Evolutionary conservation across 768 basidiomycete species (phyloP).

Genomic region (Lanmaoa rubissima): DNA sequence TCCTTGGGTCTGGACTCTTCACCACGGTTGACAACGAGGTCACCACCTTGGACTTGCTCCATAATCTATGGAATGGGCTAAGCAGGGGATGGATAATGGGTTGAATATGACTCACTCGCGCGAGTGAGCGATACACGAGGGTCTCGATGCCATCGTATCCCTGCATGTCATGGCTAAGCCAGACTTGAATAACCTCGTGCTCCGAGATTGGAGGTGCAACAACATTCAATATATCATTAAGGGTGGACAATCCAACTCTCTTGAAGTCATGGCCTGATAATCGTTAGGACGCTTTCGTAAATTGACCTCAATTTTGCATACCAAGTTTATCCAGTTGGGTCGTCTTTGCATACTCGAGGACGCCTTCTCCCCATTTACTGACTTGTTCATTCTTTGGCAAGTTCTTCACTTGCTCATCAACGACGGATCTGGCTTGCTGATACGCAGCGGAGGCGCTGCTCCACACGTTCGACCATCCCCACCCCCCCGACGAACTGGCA

Average conservation of each 20-base stretch:
- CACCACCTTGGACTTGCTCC: slow-evolving; percentile 93
- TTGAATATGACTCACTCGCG: slow-evolving; percentile 56
- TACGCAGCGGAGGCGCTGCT: slow-evolving; percentile 80
- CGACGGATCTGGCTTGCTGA: slow-evolving; percentile 82
- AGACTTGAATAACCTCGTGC: slow-evolving; percentile 96
- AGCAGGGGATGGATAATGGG: not conserved
- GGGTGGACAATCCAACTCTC: slow-evolving; percentile 80
- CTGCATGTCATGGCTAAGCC: slow-evolving; percentile 94
- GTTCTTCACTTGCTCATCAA: slow-evolving; percentile 91
- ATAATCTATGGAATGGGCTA: slow-evolving; percentile 56
- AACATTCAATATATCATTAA: slow-evolving; percentile 90
- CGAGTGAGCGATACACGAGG: slow-evolving; percentile 85
- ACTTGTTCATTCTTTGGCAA: slow-evolving; percentile 84
- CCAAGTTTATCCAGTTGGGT: slow-evolving; percentile 90
- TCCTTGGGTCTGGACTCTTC: slow-evolving; percentile 73
- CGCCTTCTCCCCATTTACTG: slow-evolving; percentile 84
- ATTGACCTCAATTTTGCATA: slow-evolving; percentile 40
- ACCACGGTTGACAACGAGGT: slow-evolving; percentile 83
- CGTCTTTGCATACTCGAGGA: slow-evolving; percentile 83
- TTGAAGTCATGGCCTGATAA: slow-evolving; percentile 82
- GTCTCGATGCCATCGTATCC: slow-evolving; percentile 95
- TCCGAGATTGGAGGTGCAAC: slow-evolving; percentile 98
- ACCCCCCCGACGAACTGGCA: slow-evolving; percentile 37
- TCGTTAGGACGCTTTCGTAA: not conserved
- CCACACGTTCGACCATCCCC: slow-evolving; percentile 93